Evolutionary conservation across 106 monocot genomes (phyloP).

Genomic region (Iris macrosiphon): DNA sequence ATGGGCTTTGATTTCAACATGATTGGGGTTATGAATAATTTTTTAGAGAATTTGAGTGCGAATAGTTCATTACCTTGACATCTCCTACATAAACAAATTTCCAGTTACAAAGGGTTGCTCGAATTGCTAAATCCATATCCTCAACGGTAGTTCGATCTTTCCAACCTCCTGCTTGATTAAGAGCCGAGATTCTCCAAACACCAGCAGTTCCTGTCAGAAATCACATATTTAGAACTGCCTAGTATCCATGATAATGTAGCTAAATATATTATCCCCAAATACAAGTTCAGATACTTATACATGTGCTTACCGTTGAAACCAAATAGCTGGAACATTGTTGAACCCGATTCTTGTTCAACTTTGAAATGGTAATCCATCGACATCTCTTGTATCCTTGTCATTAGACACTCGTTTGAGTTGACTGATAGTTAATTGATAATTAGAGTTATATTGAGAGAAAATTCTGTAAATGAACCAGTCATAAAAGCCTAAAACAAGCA

Average conservation of each 20-base stretch:
- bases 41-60: neutral
- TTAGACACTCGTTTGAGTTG: slow-evolving; percentile 46
- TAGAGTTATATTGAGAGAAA: neutral
- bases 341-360: slow-evolving; percentile 47
- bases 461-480: too few relatives aligned
- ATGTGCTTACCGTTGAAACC: slow-evolving; percentile 40
- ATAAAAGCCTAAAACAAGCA: neutral
- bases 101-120: slow-evolving; percentile 11
- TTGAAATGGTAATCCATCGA: slow-evolving; percentile 61
- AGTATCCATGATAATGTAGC: too few relatives aligned
- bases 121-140: slow-evolving; percentile 22
- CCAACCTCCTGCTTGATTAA: slow-evolving; percentile 18
- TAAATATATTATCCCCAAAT: too few relatives aligned
- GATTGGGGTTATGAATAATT: too few relatives aligned
- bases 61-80: slow-evolving; percentile 6
- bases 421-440: slow-evolving; percentile 7
- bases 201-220: slow-evolving; percentile 22
- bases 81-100: slow-evolving; percentile 16
- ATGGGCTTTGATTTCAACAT: too few relatives aligned
- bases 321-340: slow-evolving; percentile 29
- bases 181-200: slow-evolving; percentile 18
- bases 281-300: too few relatives aligned
- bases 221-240: too few relatives aligned
- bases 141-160: slow-evolving; percentile 20
- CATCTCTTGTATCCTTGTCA: slow-evolving; percentile 60